Conservation (phyloP, 2,329 filamentous ascomycete genomes). For the Pezicula neosporulosa region DNA sequence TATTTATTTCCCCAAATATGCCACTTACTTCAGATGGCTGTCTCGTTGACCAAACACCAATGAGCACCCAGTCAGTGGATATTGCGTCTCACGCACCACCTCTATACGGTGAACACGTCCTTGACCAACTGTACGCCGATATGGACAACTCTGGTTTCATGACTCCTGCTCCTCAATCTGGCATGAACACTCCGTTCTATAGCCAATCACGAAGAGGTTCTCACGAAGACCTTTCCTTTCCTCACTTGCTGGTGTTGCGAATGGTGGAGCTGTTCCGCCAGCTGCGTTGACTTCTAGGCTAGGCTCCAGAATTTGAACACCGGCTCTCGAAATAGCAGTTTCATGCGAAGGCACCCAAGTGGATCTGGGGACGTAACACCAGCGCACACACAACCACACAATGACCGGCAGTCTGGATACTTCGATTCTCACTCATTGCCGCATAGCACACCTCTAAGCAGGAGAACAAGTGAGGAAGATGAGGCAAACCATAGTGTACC, state of each 20-base stretch:
- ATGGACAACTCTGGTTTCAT: slow-evolving; percentile 79
- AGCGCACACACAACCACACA: slow-evolving; percentile 12
- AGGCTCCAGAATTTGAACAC: slow-evolving; percentile 68
- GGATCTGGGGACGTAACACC: slow-evolving; percentile 30
- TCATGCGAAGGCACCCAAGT: slow-evolving; percentile 24
- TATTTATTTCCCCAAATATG: slow-evolving; percentile 94
- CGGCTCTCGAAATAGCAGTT: slow-evolving; percentile 38
- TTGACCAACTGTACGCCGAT: slow-evolving; percentile 88
- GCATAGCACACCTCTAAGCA: slow-evolving; percentile 35
- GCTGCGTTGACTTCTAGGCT: slow-evolving; percentile 55
- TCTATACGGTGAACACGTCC: slow-evolving; percentile 82
- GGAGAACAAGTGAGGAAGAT: slow-evolving; percentile 43
- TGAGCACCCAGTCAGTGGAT: slow-evolving; percentile 43
- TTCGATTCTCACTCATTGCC: slow-evolving; percentile 20
- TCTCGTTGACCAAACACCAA: slow-evolving; percentile 59
- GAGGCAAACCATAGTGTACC: slow-evolving; percentile 36
- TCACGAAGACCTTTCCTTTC: slow-evolving; percentile 73
- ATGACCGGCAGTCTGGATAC: slow-evolving; percentile 12
- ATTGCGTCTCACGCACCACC: slow-evolving; percentile 73
- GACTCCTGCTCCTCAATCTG: slow-evolving; percentile 67
- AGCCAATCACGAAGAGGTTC: slow-evolving; percentile 72
- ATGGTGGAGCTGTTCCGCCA: slow-evolving; percentile 40
- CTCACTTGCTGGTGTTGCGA: slow-evolving; percentile 47
- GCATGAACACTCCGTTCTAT: slow-evolving; percentile 78
- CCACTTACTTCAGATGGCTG: slow-evolving; percentile 85